Conservation (phyloP, 805 yeast species). For the Candida sithepensis region DNA sequence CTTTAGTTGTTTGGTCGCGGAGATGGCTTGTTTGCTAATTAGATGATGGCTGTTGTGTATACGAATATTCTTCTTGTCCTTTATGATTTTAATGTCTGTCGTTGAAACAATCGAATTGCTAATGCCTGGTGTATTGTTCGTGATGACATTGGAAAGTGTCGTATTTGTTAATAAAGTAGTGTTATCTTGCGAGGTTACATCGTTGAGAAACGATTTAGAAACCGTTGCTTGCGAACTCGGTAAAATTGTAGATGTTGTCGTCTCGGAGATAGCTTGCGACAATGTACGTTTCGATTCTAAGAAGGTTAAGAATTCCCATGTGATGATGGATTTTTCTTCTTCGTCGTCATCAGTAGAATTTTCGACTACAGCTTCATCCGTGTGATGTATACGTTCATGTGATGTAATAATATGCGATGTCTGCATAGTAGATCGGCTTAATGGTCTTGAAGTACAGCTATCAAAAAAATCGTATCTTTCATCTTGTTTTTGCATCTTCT, state of each 20-base stretch:
- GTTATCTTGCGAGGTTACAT: no score
- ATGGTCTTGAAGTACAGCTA: no score
- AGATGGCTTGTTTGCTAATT: conserved; percentile 2
- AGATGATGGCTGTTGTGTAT: conserved; percentile 8
- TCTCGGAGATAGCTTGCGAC: background rate
- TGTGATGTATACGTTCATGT: no score
- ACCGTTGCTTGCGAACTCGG: background rate
- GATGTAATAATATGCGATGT: no score
- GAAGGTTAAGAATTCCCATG: background rate
- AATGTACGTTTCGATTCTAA: background rate
- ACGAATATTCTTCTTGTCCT: background rate
- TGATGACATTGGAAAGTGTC: no score
- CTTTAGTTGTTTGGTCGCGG: conserved; percentile 8
- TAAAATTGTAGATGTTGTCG: background rate
- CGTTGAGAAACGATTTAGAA: no score
- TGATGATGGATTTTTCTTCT: background rate
- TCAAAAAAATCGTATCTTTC: no score
- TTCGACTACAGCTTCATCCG: background rate
- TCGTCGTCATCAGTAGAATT: background rate
- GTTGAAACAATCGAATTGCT: no score
- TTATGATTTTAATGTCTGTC: background rate
- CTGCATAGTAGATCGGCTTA: no score
- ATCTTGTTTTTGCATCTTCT: no score
- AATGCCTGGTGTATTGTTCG: no score
- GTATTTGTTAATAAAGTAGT: no score